A percentile compares a stretch with the other conserved stretches of the same genome.
phyloP scores from a whole-genome alignment of 1,284 basidiomycete species.

The Malassezia equina region DNA sequence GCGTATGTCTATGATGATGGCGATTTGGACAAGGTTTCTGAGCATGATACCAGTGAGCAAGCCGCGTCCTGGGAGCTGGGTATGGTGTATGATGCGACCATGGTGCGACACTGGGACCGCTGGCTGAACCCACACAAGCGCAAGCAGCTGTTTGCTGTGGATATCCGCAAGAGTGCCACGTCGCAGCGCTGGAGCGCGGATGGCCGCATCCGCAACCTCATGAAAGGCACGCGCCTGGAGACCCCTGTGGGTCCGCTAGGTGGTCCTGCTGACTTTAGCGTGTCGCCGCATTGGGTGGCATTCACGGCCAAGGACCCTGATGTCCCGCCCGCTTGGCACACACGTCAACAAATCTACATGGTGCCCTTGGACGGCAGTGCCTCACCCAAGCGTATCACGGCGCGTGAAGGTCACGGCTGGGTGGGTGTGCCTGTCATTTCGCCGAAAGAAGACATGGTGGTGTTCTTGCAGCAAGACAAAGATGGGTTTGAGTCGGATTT shows the following conservation, averaged over 20 bases:
- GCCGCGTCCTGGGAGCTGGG: constrained; percentile 17
- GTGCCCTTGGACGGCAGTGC: constrained; percentile 17
- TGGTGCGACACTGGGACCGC: constrained; percentile 31
- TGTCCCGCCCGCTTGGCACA: constrained; percentile 26
- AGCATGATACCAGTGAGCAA: constrained; percentile 13
- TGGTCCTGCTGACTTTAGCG: constrained; percentile 21
- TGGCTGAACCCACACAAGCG: constrained; percentile 22
- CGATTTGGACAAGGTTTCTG: constrained; percentile 16
- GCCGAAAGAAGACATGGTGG: constrained; percentile 21
- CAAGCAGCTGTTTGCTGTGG: constrained; percentile 25
- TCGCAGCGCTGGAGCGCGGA: neutral
- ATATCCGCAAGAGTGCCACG: constrained; percentile 5
- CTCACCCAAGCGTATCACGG: constrained; percentile 7
- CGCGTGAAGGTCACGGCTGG: constrained; percentile 20
- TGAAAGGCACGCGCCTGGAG: constrained; percentile 21
- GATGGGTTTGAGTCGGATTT: constrained; percentile 35
- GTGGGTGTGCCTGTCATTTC: constrained; percentile 20
- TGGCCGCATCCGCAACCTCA: constrained; percentile 18
- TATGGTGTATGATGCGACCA: constrained; percentile 16
- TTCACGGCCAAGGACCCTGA: constrained; percentile 30
- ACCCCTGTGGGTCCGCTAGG: constrained; percentile 30
- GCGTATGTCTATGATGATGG: constrained; percentile 30
- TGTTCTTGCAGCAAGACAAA: constrained; percentile 33
- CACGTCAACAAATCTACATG: constrained; percentile 23
- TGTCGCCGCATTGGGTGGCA: constrained; percentile 16